Percentiles rank a stretch among this genome's conserved stretches.
Evolutionary conservation across 176 grass and related monocot genomes (phyloP).

Genomic region (Aechmea fasciata): DNA sequence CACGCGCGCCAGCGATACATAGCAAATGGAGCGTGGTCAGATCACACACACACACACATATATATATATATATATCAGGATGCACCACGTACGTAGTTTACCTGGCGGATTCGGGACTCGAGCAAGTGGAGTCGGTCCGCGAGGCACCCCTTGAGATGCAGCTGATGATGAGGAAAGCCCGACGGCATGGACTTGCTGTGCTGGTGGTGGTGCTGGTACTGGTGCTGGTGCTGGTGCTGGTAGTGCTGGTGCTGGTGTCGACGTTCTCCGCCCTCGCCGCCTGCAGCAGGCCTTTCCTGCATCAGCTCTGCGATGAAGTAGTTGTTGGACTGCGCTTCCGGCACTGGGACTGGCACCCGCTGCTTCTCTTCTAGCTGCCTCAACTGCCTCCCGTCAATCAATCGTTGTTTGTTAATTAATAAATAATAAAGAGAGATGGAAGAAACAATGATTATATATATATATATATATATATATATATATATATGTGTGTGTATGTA

Average conservation of each 20-base stretch:
- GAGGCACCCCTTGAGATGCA: conserved; percentile 5
- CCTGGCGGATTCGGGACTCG: conserved; percentile 16
- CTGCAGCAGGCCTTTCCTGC: neutral
- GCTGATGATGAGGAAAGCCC: conserved; percentile 13
- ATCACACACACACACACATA: too few relatives aligned
- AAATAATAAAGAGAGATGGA: too few relatives aligned
- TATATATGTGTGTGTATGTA: too few relatives aligned
- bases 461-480: too few relatives aligned
- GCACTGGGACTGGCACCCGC: neutral
- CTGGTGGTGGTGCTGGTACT: neutral
- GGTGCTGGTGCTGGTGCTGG: neutral
- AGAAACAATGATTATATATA: too few relatives aligned
- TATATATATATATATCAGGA: too few relatives aligned
- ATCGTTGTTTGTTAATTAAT: neutral
- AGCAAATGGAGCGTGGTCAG: too few relatives aligned
- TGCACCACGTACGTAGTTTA: neutral
- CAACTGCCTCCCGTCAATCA: neutral
- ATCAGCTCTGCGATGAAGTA: conserved; percentile 4
- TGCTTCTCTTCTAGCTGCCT: conserved; percentile 24
- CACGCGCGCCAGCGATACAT: too few relatives aligned
- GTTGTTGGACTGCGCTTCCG: neutral
- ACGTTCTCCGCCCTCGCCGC: too few relatives aligned
- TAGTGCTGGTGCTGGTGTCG: conserved; percentile 1
- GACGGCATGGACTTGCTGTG: conserved; percentile 7
- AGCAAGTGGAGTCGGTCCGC: conserved; percentile 21